phyloP scores from a whole-genome alignment of 768 basidiomycete species.

The Tricholoma flavovirens region DNA sequence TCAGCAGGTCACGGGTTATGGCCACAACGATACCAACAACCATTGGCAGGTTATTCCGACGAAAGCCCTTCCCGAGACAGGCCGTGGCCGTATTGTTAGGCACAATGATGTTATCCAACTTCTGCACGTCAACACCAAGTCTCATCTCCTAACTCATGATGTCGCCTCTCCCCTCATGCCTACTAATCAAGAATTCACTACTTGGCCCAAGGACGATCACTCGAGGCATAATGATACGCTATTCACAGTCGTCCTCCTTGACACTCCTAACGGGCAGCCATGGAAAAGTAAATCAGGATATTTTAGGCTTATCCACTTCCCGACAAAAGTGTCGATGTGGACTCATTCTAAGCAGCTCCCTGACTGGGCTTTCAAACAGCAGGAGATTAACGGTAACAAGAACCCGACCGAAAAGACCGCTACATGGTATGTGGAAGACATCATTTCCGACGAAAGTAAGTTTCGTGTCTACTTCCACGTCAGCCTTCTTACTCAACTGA shows the following conservation, averaged over 20 bases:
- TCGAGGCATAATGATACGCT: constrained; percentile 82
- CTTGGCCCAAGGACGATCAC: constrained; percentile 75
- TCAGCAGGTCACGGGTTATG: constrained; percentile 95
- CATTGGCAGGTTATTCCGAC: constrained; percentile 94
- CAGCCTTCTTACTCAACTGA: constrained; percentile 1
- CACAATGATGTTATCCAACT: constrained; percentile 87
- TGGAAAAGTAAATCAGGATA: constrained; percentile 94
- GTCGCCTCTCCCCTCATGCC: constrained; percentile 96
- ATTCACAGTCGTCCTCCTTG: constrained; percentile 71
- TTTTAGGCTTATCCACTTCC: constrained; percentile 84
- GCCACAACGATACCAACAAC: constrained; percentile 92
- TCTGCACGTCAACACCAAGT: constrained; percentile 80
- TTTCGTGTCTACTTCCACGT: constrained; percentile 1
- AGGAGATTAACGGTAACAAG: constrained; percentile 98
- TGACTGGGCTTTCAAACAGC: constrained; percentile 96
- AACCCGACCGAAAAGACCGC: constrained; percentile 76
- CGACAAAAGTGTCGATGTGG: constrained; percentile 92
- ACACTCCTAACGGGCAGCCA: constrained; percentile 70
- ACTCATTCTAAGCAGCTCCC: constrained; percentile 82
- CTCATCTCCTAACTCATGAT: constrained; percentile 87
- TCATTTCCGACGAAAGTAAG: constrained; percentile 70
- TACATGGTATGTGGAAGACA: constrained; percentile 85
- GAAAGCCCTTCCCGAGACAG: constrained; percentile 89
- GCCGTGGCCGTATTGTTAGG: constrained; percentile 87
- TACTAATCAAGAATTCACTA: constrained; percentile 98